These are phyloP conservation scores for Adansonia madagascariensis DNA, from an alignment of 441 rosid genomes.

Conservation along the genomic window DNA sequence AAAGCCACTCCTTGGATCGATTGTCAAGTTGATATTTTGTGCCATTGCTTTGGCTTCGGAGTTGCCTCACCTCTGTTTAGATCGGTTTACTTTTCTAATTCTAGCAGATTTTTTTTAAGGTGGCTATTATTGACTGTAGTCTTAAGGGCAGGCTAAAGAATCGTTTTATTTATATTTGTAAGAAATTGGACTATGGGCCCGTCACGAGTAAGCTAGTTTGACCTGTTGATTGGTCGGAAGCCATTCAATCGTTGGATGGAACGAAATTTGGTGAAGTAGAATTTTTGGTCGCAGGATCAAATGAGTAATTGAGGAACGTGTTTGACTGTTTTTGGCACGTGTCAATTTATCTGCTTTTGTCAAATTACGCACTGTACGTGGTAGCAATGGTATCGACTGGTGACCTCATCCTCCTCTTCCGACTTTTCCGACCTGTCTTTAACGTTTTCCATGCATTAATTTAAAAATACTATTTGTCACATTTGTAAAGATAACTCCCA, in stretches of 20 bases:
- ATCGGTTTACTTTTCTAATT: neutral
- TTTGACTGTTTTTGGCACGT: neutral
- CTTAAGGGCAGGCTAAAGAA: too few species aligned
- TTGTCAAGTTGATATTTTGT: neutral
- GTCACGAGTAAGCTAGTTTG: neutral
- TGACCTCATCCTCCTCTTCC: neutral
- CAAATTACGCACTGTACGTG: neutral
- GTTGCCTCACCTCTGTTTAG: neutral
- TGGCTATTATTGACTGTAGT: neutral
- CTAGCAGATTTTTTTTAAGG: too few species aligned
- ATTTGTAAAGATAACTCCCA: neutral
- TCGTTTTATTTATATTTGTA: neutral
- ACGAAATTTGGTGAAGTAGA: neutral
- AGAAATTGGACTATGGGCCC: neutral
- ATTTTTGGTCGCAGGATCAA: neutral
- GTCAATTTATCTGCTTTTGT: neutral
- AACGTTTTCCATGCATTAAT: neutral
- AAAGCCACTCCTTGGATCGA: slow-evolving; percentile 63
- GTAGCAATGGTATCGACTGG: neutral
- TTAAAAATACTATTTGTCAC: neutral
- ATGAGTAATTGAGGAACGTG: neutral
- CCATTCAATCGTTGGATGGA: neutral
- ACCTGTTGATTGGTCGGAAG: slow-evolving; percentile 9
- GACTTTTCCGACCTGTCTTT: neutral
- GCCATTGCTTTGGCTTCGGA: slow-evolving; percentile 17